These are phyloP conservation scores for Stenogyne calaminthoides DNA, from an alignment of 305 asterid species.

Conservation along the genomic window DNA sequence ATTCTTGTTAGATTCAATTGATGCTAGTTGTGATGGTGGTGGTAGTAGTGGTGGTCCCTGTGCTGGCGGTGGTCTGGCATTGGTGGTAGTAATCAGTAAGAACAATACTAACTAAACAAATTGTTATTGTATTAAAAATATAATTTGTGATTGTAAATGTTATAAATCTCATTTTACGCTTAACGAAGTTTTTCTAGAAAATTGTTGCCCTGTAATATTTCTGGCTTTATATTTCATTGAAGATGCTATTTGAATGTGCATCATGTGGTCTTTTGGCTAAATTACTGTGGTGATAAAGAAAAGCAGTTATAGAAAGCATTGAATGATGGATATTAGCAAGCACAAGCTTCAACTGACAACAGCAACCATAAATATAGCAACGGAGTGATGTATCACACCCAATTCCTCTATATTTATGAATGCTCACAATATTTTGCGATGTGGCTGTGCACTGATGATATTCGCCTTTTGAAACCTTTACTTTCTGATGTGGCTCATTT, in stretches of 20 bases:
- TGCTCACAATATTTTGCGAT: neutral
- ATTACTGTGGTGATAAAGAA: neutral
- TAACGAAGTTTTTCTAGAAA: neutral
- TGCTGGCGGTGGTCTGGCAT: neutral
- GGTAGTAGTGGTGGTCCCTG: neutral
- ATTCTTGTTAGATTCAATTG: neutral
- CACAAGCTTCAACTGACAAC: conserved; percentile 1
- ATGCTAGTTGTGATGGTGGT: neutral
- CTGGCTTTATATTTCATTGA: neutral
- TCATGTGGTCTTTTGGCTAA: neutral
- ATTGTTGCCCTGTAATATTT: neutral
- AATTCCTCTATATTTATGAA: neutral
- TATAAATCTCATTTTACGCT: neutral
- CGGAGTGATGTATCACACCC: neutral
- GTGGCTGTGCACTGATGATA: neutral
- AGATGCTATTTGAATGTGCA: neutral
- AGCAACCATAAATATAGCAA: neutral
- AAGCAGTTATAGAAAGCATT: neutral
- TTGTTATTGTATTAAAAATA: neutral
- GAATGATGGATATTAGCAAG: neutral
- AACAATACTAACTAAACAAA: neutral
- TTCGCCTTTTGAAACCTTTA: neutral
- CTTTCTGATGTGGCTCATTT: neutral
- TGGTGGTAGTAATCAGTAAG: conserved; percentile 6
- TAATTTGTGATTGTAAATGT: neutral